phyloP scores from a whole-genome alignment of 371 early-diverging fungal species.

The Parasitella parasitica region DNA sequence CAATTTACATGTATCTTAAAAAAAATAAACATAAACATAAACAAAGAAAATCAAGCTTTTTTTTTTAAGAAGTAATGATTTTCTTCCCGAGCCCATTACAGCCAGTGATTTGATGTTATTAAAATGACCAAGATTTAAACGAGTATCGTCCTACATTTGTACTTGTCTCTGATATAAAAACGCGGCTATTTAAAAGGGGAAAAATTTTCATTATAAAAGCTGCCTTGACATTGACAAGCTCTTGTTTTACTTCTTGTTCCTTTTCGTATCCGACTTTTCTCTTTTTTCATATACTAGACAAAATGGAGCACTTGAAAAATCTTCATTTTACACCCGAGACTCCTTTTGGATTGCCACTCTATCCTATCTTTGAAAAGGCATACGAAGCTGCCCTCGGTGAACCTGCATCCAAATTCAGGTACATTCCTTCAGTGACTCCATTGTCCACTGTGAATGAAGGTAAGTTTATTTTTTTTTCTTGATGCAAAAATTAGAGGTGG shows the following conservation, averaged over 20 bases:
- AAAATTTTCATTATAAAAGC: neutral
- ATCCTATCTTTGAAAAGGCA: constrained; percentile 48
- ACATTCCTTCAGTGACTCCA: constrained; percentile 61
- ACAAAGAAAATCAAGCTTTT: neutral
- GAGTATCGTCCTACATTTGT: constrained; percentile 1
- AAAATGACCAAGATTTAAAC: constrained; percentile 7
- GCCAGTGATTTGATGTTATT: neutral
- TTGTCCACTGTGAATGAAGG: constrained; percentile 65
- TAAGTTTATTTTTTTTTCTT: too few relatives aligned
- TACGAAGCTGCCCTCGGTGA: constrained; percentile 50
- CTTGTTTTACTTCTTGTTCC: neutral
- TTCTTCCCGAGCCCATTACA: neutral
- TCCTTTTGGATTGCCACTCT: constrained; percentile 56
- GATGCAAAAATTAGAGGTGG: neutral
- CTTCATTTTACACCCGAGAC: constrained; percentile 51
- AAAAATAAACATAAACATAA: neutral
- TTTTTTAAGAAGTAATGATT: neutral
- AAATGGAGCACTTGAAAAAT: constrained; percentile 31
- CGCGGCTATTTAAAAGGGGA: neutral
- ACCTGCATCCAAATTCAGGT: constrained; percentile 51
- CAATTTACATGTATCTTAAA: neutral
- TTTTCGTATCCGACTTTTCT: neutral
- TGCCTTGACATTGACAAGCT: neutral
- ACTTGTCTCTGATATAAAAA: neutral
- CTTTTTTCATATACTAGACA: neutral